These are phyloP conservation scores for Pinus taeda DNA, from an alignment of 75 land plant species.

Conservation along the genomic window DNA sequence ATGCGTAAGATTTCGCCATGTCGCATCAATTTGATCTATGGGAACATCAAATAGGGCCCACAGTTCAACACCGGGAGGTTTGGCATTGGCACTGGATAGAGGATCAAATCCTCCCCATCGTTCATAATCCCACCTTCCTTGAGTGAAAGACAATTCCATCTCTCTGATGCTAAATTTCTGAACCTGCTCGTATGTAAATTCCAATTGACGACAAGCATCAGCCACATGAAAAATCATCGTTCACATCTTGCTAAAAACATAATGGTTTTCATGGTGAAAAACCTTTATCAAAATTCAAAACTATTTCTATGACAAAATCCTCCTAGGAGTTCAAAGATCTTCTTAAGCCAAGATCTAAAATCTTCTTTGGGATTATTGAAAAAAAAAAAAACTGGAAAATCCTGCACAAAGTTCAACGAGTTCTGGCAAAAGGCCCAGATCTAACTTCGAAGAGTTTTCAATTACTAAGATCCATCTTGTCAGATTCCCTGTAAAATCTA, in stretches of 20 bases:
- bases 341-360: too few relatives aligned
- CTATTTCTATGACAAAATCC: too few relatives aligned
- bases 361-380: too few relatives aligned
- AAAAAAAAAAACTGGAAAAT: neutral
- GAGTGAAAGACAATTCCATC: constrained; percentile 96
- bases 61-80: constrained; percentile 96
- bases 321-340: too few relatives aligned
- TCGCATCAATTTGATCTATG: constrained; percentile 52
- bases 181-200: constrained; percentile 41
- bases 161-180: constrained; percentile 69
- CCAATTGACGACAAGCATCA: constrained; percentile 4
- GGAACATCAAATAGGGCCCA: constrained; percentile 85
- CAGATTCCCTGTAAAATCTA: neutral
- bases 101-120: constrained; percentile 94
- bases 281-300: neutral
- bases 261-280: neutral
- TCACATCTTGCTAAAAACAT: neutral
- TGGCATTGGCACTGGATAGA: constrained; percentile 68
- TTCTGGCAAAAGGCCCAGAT: neutral
- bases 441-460: neutral
- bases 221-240: neutral
- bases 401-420: neutral
- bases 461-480: neutral
- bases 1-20: constrained; percentile 93
- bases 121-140: constrained; percentile 95